phyloP scores from a whole-genome alignment of 176 grass and related monocot species.

The Hyparrhenia diplandra region DNA sequence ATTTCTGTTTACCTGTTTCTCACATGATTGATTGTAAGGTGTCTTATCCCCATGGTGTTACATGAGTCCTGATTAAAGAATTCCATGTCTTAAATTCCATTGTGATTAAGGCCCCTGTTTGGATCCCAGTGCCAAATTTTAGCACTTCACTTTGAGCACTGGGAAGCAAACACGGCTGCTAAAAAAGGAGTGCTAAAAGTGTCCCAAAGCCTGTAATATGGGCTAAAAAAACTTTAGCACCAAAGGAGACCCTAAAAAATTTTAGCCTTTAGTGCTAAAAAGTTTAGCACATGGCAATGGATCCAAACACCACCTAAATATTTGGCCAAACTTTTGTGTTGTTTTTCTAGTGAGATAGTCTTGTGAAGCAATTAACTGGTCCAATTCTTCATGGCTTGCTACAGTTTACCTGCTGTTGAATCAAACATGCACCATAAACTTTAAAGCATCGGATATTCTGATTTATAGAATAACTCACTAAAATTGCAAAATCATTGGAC shows the following conservation, averaged over 20 bases:
- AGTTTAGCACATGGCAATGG: too few relatives aligned
- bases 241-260: too few relatives aligned
- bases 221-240: too few relatives aligned
- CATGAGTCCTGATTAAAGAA: background rate
- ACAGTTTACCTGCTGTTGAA: background rate
- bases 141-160: too few relatives aligned
- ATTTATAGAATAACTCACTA: background rate
- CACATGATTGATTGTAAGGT: background rate
- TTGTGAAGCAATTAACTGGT: background rate
- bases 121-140: too few relatives aligned
- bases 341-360: background rate
- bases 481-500: background rate
- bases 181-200: too few relatives aligned
- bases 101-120: background rate
- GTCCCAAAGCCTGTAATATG: too few relatives aligned
- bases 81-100: background rate
- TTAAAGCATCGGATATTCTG: background rate
- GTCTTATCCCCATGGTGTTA: background rate
- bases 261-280: too few relatives aligned
- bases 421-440: background rate
- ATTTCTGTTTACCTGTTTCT: background rate
- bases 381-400: background rate
- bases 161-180: too few relatives aligned
- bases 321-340: background rate
- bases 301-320: too few relatives aligned